Percentiles rank a stretch among this genome's conserved stretches.
Evolutionary conservation across 2,329 filamentous ascomycete species (phyloP).

Genomic region (Diaporthe caulivora): DNA sequence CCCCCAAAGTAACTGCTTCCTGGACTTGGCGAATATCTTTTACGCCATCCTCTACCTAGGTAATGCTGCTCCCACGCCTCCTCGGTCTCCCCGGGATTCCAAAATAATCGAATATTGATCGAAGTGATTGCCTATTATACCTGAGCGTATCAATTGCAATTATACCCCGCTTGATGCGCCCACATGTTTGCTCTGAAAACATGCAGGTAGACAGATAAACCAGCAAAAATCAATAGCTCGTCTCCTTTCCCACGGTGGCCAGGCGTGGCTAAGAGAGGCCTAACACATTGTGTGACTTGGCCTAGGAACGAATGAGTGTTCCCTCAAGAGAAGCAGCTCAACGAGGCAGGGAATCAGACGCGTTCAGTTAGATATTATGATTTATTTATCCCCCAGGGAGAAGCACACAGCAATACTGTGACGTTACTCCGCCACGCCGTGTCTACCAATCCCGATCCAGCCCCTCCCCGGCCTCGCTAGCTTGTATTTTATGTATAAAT

Average conservation of each 20-base stretch:
- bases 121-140: not conserved
- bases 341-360: not conserved
- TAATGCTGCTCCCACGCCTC: not conserved
- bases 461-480: not conserved
- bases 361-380: constrained; percentile 28
- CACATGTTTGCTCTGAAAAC: not conserved
- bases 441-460: not conserved
- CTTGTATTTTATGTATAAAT: constrained; percentile 23
- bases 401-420: not conserved
- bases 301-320: not conserved
- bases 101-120: not conserved
- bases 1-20: too few relatives aligned
- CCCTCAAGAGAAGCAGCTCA: not conserved
- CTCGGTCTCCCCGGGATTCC: not conserved
- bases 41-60: not conserved
- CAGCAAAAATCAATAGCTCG: not conserved
- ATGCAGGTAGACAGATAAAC: not conserved
- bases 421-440: constrained; percentile 2
- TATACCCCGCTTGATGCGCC: too few relatives aligned
- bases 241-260: too few relatives aligned
- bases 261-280: too few relatives aligned
- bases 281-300: not conserved
- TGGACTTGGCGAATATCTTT: not conserved
- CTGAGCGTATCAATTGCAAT: not conserved
- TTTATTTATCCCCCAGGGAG: constrained; percentile 22